Base-by-base conservation (phyloP, 208 protist species). In the Leishmania arabica region DNA sequence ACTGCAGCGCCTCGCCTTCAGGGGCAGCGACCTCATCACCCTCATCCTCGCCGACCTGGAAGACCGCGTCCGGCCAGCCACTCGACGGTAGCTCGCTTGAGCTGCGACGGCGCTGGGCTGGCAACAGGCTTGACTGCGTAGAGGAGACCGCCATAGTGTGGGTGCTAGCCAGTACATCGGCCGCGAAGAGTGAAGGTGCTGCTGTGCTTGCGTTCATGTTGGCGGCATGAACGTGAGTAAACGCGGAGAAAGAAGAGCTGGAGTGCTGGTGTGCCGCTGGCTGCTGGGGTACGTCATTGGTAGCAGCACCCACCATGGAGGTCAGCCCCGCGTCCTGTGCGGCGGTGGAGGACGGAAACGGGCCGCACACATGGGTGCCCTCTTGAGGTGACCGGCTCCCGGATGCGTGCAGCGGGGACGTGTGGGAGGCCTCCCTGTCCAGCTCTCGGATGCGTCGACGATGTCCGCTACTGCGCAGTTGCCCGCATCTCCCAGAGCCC, bases 131-230 rank as follows among this genome's bases (percentile, higher is more conserved):
- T 37, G 76, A 81, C 15, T 42, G 77, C 15, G 81, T 80, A 6
- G 81, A 81, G 9, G 81, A 40, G 31, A 81, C 72, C 24, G 78
- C 81, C 71, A 81, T 47, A 40, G 71, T 78, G 27, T 58, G 60
- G 53, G 42, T 78, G 31, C 71, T 40, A 13, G 74, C 11, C 24
- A 58, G 76, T 15, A 60, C 71, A 76, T 85, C 77, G 5, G 81
- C 72, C 15, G 51, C 60, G 42, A 81, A 49, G 27, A 68, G 71
- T 34, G 76, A 66, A 31, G 77, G 58, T 34, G 58, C 56, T 34
- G 58, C 62, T 3, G 77, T 42, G 19, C 51, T 19, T 17, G 73
- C 62, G 49, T 58, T 34, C 70, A 85, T 51, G 37, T 24, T 62
- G 24, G 37, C 34, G 15, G 77, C 64, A 49, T 85, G 81, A 17